Base-by-base conservation (phyloP, 139 green algal genomes). In the Pleodorina starrii region DNA sequence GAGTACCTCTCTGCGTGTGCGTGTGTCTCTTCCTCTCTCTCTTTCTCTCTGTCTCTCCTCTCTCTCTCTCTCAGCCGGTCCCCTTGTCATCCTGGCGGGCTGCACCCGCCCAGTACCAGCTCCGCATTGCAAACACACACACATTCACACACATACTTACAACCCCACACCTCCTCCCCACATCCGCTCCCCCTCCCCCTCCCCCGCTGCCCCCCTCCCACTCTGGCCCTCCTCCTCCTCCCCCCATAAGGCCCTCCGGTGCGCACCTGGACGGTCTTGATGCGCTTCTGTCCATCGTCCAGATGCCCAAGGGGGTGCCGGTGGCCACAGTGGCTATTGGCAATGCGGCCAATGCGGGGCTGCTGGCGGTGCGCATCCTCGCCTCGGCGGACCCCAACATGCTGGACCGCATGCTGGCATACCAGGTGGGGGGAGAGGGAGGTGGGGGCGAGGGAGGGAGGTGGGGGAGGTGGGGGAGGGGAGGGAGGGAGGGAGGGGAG, bases 321-420 rank as follows among this genome's bases (percentile, higher is more conserved):
- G 98, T 99, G 12, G 98, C 98, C 0, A 99, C 98, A 2, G 98
- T 99, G 14, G 97, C 97, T 35, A 99, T 99, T 51, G 97, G 98
- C 84, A 99, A 99, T 85, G 94, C 98, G 14, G 94, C 96, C 42
- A 99, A 99, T 92, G 98, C 98, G 6, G 98, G 97, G 3, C 94
- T 99, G 72, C 93, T 99, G 40, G 98, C 97, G 5, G 93, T 94
- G 42, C 93, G 98, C 81, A 98, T 99, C 69, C 74, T 99, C 19
- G 97, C 81, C 0, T 72, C 90, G 0, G 48, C 76, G 0, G 94
- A 98, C 85, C 88, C 88, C 3, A 85, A 16, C 27, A 51, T 99
- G 84, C 92, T 94, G 69, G 42, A 94, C 38, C 89, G 90, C 77
- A 97, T 98, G 94, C 12, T 96, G 38, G 59, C 85, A 14, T 97